These are phyloP conservation scores for Litsea cubeba DNA, from an alignment of 164 flowering plant genomes.

Conservation along the genomic window DNA sequence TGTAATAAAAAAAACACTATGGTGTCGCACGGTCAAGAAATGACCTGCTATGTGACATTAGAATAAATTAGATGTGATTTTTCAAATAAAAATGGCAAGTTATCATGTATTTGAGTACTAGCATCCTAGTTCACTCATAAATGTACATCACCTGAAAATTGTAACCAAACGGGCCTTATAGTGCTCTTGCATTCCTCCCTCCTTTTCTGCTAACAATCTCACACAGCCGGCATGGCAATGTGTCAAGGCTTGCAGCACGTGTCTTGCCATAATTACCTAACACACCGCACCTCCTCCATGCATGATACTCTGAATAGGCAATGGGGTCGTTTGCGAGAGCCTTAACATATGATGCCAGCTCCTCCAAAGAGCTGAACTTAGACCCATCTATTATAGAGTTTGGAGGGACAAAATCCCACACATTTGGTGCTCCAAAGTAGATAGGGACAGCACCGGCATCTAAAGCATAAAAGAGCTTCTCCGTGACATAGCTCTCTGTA, in stretches of 20 bases:
- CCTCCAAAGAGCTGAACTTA: conserved; percentile 63
- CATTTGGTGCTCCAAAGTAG: conserved; percentile 96
- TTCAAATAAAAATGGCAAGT: no score
- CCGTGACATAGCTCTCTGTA: conserved; percentile 94
- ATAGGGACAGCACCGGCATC: conserved; percentile 94
- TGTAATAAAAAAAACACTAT: no score
- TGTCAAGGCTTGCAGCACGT: conserved; percentile 80
- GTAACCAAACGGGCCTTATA: conserved; percentile 2
- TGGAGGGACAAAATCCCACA: conserved; percentile 86
- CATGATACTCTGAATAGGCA: conserved; percentile 93
- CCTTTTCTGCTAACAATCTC: conserved; percentile 66
- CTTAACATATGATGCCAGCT: conserved; percentile 79
- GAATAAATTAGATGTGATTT: no score
- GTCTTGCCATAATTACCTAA: conserved; percentile 62
- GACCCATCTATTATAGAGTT: conserved; percentile 88
- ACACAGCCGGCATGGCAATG: conserved; percentile 85
- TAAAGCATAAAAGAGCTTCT: conserved; percentile 90
- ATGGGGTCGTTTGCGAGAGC: conserved; percentile 75
- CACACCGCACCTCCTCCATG: conserved; percentile 97
- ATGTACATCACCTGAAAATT: background rate
- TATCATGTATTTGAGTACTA: no score
- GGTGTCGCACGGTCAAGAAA: no score
- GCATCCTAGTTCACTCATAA: no score
- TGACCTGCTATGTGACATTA: no score
- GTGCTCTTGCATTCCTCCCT: conserved; percentile 58